Base-by-base conservation (phyloP, 1,284 basidiomycete genomes). In the Moesziomyces sp. region DNA sequence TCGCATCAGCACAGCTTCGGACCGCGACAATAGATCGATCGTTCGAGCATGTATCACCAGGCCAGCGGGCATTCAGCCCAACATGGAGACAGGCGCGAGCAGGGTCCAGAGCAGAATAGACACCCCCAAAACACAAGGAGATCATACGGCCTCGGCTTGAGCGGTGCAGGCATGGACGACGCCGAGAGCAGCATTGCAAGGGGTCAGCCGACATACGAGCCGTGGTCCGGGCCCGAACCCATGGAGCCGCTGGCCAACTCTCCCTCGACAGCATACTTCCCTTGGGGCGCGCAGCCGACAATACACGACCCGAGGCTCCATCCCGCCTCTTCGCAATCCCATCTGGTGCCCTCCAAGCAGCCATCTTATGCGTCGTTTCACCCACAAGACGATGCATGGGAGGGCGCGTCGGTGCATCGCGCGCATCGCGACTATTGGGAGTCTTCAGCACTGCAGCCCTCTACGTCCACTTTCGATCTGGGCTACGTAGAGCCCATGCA, bases 211-310 rank as follows among this genome's bases (percentile, higher is more conserved):
- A 50, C 43, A 18, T 69, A 52, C 59, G 66, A 69, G 30, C 33
- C 33, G 21, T 59, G 23, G 19, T 43, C 60, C 13, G 45, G 43
- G 18, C 59, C 56, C 26, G 52, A 63, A 18, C 66, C 66, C 5
- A 46, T 63, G 3, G 66, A 69, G 24, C 59, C 66, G 2, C 52
- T 69, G 11, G 54, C 59, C 7, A 19, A 52, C 16, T 69, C 66
- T 3, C 66, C 66, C 3, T 59, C 59, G 5, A 40, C 42, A 14
- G 40, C 51, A 10, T 63, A 63, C 21, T 52, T 55, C 9, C 60
- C 66, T 13, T 69, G 59, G 59, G 49, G 38, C 3, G 13, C 44
- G 3, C 48, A 59, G 14, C 56, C 51, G 24, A 40, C 38, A 40
- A 40, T 40, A 40, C 16, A 16, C 38, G 66, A 59, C 19, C 21